Evolutionary conservation across 306 rosid genomes (phyloP).

Genomic region (Rubus parviflorus): DNA sequence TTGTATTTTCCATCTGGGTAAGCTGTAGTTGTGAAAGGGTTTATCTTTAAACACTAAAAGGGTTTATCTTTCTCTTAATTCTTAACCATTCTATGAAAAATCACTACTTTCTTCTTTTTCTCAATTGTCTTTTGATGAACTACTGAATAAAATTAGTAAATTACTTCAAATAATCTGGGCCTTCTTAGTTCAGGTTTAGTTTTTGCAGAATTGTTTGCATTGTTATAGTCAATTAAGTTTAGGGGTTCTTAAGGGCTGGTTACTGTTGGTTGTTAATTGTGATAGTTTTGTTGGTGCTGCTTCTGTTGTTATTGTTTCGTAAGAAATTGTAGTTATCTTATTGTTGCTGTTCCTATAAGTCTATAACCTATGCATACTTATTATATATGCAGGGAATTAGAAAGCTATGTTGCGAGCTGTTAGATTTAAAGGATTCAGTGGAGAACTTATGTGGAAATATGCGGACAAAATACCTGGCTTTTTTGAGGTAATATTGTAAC

Average conservation of each 20-base stretch:
- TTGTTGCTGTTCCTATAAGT: neutral
- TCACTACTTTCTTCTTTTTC: neutral
- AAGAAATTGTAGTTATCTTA: neutral
- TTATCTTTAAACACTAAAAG: neutral
- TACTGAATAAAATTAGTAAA: neutral
- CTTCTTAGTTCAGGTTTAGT: neutral
- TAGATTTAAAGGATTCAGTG: conserved; percentile 92
- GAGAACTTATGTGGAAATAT: conserved; percentile 93
- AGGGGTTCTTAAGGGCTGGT: neutral
- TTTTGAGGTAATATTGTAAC: conserved; percentile 60
- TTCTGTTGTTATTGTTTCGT: conserved; percentile 5
- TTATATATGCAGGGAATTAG: conserved; percentile 76
- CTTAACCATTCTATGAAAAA: neutral
- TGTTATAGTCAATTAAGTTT: neutral
- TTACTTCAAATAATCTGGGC: neutral
- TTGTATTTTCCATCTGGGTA: conserved; percentile 6
- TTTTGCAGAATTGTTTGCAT: neutral
- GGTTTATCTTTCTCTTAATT: neutral
- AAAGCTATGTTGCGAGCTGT: conserved; percentile 89
- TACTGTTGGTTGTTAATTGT: neutral
- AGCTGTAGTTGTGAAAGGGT: neutral
- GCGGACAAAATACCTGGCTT: conserved; percentile 87
- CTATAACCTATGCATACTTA: neutral
- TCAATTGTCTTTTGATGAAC: neutral
- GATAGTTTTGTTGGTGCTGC: neutral